Base-by-base conservation (phyloP, 768 basidiomycete species). In the Porphyrellus cyaneotinctus region DNA sequence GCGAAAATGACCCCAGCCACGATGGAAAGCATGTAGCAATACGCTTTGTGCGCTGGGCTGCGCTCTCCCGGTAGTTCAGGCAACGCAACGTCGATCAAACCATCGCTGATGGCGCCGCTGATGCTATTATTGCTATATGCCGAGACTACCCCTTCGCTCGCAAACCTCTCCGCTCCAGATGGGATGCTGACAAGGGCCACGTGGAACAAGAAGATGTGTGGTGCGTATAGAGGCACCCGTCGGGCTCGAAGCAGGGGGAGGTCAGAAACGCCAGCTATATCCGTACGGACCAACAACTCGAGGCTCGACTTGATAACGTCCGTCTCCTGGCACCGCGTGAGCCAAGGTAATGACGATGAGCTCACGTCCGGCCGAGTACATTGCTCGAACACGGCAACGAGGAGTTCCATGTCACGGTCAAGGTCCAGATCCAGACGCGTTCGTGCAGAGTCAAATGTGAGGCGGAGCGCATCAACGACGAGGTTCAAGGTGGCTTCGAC, bases 41-140 rank as follows among this genome's bases (percentile, higher is more conserved):
- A 97, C 3, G 84, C 79, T 20, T 76, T 70, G 65, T 97, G 95
- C 0, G 85, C 84, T 9, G 89, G 86, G 69, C 84, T 89, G 15
- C 87, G 82, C 47, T 89, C 84, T 12, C 80, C 82, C 3, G 88
- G 86, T 6, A 88, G 70, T 61, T 90, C 87, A 1, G 86, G 78
- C 12, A 88, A 67, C 2, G 75, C 67, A 22, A 84, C 80, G 23
- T 87, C 82, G 38, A 97, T 79, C 56, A 78, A 65, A 1, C 93
- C 93, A 4, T 81, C 74, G 58, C 87, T 87, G 57, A 91, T 84
- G n/a, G 83, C 81, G 17, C 79, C 70, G 47, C 83, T 89, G 62
- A 97, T 82, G 43, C 78, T 78, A 64, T 89, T 94, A 60, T 88
- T 89, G 64, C 84, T 86, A 65, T 95, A 94, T 0, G 92, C 88